phyloP scores from a whole-genome alignment of 805 yeast genomes.

The Jamesozyma piceae region DNA sequence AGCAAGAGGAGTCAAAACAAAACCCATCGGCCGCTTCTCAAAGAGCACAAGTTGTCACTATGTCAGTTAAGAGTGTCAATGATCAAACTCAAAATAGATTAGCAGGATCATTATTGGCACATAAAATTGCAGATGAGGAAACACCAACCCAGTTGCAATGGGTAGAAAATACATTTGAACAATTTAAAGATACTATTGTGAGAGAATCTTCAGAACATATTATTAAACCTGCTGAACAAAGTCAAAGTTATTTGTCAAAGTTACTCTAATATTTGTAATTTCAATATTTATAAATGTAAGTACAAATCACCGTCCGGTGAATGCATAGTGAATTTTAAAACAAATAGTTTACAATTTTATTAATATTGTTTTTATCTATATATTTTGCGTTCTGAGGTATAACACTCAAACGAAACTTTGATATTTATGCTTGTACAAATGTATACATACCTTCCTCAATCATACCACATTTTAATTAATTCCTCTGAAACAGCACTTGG shows the following conservation, averaged over 20 bases:
- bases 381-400: no score
- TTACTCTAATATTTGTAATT: slow-evolving; percentile 11
- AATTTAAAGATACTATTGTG: slow-evolving; percentile 19
- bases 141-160: slow-evolving; percentile 36
- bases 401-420: no score
- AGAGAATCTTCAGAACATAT: slow-evolving; percentile 17
- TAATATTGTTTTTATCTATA: no score
- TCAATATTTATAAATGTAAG: not conserved
- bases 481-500: slow-evolving; percentile 99
- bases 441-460: slow-evolving; percentile 31
- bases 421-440: no score
- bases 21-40: slow-evolving; percentile 28
- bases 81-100: slow-evolving; percentile 50
- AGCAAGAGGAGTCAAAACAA: slow-evolving; percentile 36
- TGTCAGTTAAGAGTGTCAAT: slow-evolving; percentile 58
- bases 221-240: slow-evolving; percentile 19
- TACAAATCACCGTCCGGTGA: no score
- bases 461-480: slow-evolving; percentile 95
- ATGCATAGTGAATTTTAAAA: no score
- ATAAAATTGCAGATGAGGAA: slow-evolving; percentile 57
- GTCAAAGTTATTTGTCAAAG: slow-evolving; percentile 21
- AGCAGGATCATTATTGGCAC: slow-evolving; percentile 62
- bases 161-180: slow-evolving; percentile 34
- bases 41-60: slow-evolving; percentile 58
- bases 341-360: no score